Conservation (phyloP, 331 rosid species). For the Telfairia occidentalis region DNA sequence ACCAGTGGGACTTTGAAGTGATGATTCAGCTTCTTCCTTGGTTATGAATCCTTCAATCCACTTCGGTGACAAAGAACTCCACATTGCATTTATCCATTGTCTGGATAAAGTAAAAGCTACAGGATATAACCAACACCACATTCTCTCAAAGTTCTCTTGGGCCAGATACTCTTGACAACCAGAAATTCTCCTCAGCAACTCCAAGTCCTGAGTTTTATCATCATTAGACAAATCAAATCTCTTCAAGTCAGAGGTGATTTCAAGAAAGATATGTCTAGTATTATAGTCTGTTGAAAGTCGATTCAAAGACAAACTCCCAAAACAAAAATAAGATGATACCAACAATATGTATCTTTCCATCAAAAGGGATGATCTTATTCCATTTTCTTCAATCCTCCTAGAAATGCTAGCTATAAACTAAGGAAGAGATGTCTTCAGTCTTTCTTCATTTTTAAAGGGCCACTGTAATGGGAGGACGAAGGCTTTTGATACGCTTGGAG, state of each 20-base stretch:
- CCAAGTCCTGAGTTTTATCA: constrained; percentile 51
- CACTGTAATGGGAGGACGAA: too few relatives aligned
- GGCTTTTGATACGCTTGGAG: too few relatives aligned
- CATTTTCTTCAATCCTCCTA: too few relatives aligned
- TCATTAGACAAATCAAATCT: background rate
- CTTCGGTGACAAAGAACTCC: constrained; percentile 76
- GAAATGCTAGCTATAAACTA: too few relatives aligned
- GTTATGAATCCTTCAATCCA: constrained; percentile 98
- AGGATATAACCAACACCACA: constrained; percentile 98
- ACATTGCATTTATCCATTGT: constrained; percentile 55
- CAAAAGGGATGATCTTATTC: too few relatives aligned
- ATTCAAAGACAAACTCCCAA: background rate
- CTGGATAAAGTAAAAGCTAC: constrained; percentile 67
- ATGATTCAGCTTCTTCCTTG: constrained; percentile 81
- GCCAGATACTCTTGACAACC: constrained; percentile 61
- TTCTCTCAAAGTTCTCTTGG: constrained; percentile 72
- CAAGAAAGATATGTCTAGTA: background rate
- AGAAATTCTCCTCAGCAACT: constrained; percentile 63
- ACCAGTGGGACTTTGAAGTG: constrained; percentile 76
- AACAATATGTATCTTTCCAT: too few relatives aligned
- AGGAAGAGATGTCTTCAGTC: too few relatives aligned
- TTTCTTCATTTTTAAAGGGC: too few relatives aligned
- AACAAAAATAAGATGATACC: too few relatives aligned
- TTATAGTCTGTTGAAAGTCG: background rate
- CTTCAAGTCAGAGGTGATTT: background rate